These are phyloP conservation scores for Dryas alaskensis DNA, from an alignment of 306 rosid species.

Conservation along the genomic window DNA sequence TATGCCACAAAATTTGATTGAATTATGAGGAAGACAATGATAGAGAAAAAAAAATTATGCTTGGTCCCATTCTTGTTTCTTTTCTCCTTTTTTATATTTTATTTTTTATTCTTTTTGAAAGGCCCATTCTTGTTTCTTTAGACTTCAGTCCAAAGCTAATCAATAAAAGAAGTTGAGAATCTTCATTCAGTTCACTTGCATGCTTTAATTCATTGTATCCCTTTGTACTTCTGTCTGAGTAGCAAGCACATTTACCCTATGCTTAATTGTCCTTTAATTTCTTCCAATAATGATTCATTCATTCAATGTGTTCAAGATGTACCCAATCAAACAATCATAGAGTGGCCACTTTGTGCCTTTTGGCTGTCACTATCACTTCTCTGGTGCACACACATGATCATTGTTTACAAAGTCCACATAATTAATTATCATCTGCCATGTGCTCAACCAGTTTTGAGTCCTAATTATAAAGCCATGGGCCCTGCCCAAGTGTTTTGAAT, in stretches of 20 bases:
- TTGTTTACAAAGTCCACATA: not conserved
- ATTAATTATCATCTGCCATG: conserved; percentile 6
- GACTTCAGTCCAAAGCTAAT: too few species aligned
- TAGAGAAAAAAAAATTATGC: not conserved
- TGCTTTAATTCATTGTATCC: not conserved
- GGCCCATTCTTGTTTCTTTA: too few species aligned
- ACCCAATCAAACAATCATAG: conserved; percentile 14
- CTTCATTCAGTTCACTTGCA: not conserved
- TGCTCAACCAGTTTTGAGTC: not conserved
- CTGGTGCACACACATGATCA: conserved; percentile 2
- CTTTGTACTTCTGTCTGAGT: too few species aligned
- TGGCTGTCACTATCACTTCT: not conserved
- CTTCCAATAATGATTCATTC: not conserved
- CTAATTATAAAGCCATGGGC: conserved; percentile 3
- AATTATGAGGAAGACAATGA: conserved; percentile 14
- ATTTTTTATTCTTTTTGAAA: too few species aligned
- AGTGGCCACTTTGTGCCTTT: not conserved
- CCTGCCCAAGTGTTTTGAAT: not conserved
- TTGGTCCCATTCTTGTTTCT: not conserved
- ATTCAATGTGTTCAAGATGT: not conserved
- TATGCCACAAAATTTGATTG: not conserved
- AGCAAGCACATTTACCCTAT: too few species aligned
- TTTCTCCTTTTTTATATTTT: too few species aligned
- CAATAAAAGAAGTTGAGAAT: not conserved
- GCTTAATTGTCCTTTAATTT: too few species aligned